phyloP scores from a whole-genome alignment of 192 early-diverging fungal genomes.

The Backusella liffmaniae region DNA sequence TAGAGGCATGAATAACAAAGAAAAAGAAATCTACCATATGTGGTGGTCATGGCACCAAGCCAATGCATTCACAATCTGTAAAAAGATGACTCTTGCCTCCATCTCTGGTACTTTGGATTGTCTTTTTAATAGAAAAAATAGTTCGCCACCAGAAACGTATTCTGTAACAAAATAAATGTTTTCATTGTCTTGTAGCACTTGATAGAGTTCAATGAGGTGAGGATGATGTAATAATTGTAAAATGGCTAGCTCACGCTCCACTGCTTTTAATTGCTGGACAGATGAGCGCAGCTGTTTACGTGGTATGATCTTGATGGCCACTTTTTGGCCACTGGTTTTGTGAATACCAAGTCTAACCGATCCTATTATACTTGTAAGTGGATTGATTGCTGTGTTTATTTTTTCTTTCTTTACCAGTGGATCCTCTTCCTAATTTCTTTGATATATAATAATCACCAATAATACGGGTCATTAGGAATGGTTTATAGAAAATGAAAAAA shows the following conservation, averaged over 20 bases:
- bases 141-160: slow-evolving; percentile 25
- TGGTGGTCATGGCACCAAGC: slow-evolving; percentile 29
- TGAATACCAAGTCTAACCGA: slow-evolving; percentile 28
- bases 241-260: slow-evolving; percentile 27
- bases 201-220: slow-evolving; percentile 18
- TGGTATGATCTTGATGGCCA: slow-evolving; percentile 34
- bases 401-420: slow-evolving; percentile 1
- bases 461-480: not conserved
- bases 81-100: slow-evolving; percentile 60
- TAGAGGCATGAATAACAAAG: too few species aligned
- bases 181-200: slow-evolving; percentile 23
- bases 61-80: slow-evolving; percentile 70
- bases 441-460: slow-evolving; percentile 6
- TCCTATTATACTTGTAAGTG: slow-evolving; percentile 6
- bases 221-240: slow-evolving; percentile 30
- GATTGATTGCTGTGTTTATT: not conserved
- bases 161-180: slow-evolving; percentile 36
- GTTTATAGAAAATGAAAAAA: not conserved
- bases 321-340: slow-evolving; percentile 27
- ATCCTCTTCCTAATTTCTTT: not conserved
- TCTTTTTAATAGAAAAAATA: slow-evolving; percentile 8
- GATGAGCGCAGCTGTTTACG: slow-evolving; percentile 11
- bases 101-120: slow-evolving; percentile 40
- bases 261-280: not conserved
- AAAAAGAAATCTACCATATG: slow-evolving; percentile 21